These are phyloP conservation scores for Amanita molliuscula DNA, from an alignment of 768 basidiomycete species.

Conservation along the genomic window DNA sequence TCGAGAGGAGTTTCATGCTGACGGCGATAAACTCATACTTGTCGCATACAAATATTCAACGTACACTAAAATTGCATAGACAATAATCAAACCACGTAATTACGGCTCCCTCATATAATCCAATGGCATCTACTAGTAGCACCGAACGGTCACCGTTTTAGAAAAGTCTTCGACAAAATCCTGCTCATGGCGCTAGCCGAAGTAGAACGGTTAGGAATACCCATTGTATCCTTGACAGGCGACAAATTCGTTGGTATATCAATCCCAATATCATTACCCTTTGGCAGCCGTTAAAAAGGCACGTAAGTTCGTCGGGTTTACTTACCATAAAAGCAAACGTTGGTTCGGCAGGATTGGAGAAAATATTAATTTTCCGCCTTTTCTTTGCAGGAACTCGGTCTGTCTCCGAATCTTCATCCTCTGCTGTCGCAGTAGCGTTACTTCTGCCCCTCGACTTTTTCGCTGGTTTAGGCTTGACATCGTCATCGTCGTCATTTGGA, in stretches of 20 bases:
- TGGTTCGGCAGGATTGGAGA: slow-evolving; percentile 28
- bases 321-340: slow-evolving; percentile 32
- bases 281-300: neutral
- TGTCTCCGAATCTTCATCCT: neutral
- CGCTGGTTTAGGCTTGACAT: neutral
- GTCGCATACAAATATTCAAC: neutral
- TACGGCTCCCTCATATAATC: too few species aligned
- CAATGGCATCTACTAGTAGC: neutral
- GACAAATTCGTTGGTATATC: slow-evolving; percentile 60
- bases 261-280: slow-evolving; percentile 22
- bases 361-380: slow-evolving; percentile 62
- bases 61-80: neutral
- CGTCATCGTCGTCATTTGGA: neutral
- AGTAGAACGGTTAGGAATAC: slow-evolving; percentile 36
- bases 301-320: slow-evolving; percentile 5
- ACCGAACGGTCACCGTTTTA: neutral
- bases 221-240: slow-evolving; percentile 49
- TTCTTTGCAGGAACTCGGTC: slow-evolving; percentile 38
- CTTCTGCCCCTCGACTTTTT: slow-evolving; percentile 11
- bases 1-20: slow-evolving; percentile 82
- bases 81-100: neutral
- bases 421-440: neutral
- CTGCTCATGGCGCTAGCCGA: slow-evolving; percentile 17
- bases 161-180: neutral
- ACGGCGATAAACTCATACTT: slow-evolving; percentile 45